A percentile compares a stretch with the other conserved stretches of the same genome.
Conservation (phyloP, 2,329 filamentous ascomycete species). For the Chaetothyriales sp. region DNA sequence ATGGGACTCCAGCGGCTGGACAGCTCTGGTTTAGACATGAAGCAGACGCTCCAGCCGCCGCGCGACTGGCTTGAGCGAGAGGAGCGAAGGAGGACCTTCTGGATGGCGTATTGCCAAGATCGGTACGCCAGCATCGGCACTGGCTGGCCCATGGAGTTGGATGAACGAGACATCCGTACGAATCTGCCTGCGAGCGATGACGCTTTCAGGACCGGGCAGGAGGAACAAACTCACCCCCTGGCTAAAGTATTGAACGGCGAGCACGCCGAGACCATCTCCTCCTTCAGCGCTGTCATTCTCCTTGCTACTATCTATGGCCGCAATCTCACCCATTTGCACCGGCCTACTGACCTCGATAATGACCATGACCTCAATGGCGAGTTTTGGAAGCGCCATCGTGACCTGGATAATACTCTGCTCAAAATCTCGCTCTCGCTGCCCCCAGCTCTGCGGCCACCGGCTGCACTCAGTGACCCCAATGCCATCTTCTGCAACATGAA, state of each 20-base stretch:
- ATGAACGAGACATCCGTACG: conserved; percentile 80
- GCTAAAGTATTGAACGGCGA: conserved; percentile 44
- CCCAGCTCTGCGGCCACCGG: conserved; percentile 60
- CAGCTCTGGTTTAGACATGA: conserved; percentile 69
- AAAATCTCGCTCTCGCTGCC: conserved; percentile 79
- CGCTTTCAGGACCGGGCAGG: conserved; percentile 64
- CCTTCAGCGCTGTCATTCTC: conserved; percentile 65
- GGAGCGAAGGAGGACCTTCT: conserved; percentile 82
- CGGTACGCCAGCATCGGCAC: conserved; percentile 91
- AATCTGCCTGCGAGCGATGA: conserved; percentile 74
- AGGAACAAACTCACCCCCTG: conserved; percentile 56
- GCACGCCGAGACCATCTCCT: conserved; percentile 58
- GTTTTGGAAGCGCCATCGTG: conserved; percentile 88
- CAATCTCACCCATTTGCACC: conserved; percentile 80
- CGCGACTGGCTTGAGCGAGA: conserved; percentile 90
- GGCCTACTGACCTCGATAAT: conserved; percentile 63
- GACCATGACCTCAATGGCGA: conserved; percentile 81
- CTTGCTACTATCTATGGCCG: conserved; percentile 83
- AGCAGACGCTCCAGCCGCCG: conserved; percentile 73
- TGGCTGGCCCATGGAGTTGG: conserved; percentile 89
- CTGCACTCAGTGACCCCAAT: conserved; percentile 62
- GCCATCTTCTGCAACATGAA: conserved; percentile 93
- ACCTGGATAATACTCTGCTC: conserved; percentile 76
- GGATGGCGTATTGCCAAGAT: conserved; percentile 83
- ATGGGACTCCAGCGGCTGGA: conserved; percentile 82